A percentile compares a stretch with the other conserved stretches of the same genome.
Conservation (phyloP, 805 yeast genomes). For the Scheffersomyces ergatensis region DNA sequence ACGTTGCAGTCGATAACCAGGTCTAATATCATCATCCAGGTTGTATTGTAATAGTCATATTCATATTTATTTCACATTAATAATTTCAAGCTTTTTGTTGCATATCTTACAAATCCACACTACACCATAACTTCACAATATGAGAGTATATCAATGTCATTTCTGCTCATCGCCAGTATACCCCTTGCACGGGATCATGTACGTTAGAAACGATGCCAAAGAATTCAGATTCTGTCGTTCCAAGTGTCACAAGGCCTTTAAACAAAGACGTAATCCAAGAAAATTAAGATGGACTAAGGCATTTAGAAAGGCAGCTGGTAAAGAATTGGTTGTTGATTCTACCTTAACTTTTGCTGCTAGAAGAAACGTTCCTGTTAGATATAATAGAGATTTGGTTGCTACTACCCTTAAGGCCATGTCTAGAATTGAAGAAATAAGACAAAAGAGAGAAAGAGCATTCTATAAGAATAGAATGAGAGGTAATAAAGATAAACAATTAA, state of each 20-base stretch:
- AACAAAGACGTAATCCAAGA: slow-evolving; percentile 97
- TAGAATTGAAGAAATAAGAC: slow-evolving; percentile 93
- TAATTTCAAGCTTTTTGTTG: too few species aligned
- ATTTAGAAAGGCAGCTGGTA: slow-evolving; percentile 98
- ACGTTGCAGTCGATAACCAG: too few species aligned
- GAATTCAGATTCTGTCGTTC: slow-evolving; percentile 97
- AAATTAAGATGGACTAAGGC: slow-evolving; percentile 98
- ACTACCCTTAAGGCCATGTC: slow-evolving; percentile 94
- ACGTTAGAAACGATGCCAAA: slow-evolving; percentile 97
- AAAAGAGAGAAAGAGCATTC: slow-evolving; percentile 96
- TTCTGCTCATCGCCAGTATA: slow-evolving; percentile 97
- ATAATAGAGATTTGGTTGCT: slow-evolving; percentile 93
- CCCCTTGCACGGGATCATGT: slow-evolving; percentile 83
- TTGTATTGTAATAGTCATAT: too few species aligned
- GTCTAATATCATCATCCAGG: too few species aligned
- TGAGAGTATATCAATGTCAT: slow-evolving; percentile 91
- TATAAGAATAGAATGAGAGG: slow-evolving; percentile 99
- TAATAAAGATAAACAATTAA: slow-evolving; percentile 82
- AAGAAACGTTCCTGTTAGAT: slow-evolving; percentile 96
- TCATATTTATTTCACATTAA: too few species aligned
- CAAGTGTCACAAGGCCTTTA: slow-evolving; percentile 95
- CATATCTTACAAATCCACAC: neutral
- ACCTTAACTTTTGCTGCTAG: slow-evolving; percentile 95
- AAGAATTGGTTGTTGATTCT: slow-evolving; percentile 95
- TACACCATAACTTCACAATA: slow-evolving; percentile 20